Base-by-base conservation (phyloP, 73 alveolate species). In the Effrenium voratum region DNA sequence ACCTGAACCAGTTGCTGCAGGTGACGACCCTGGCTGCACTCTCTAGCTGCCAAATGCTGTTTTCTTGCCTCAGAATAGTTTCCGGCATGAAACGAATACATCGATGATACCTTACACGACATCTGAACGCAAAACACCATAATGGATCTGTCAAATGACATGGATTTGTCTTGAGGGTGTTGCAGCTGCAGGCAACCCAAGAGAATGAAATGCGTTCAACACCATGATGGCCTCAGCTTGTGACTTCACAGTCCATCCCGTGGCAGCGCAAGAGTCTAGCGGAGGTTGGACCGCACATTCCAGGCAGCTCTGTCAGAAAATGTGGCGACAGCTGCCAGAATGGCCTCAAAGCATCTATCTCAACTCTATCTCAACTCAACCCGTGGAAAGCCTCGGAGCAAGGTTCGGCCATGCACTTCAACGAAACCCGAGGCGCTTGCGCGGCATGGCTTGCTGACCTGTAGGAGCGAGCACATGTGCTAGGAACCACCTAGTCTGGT, bases 261-360 rank as follows among this genome's bases (percentile, higher is more conserved):
- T 30, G 68, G 26, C 55, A 79, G 12, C 43, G 77, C 77, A 36
- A 36, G n/a, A 24, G 36, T 16, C 12, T 26, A 36, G 55, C 97
- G 44, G 97, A 68, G 76, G 97, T 90, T 24, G 97, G 97, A 34
- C 97, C 97, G 19, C 97, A 90, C 87, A 63, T 55, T 44, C 97
- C 97, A 44, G 97, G 97, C 73, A 90, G 87, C 88, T 90, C 97
- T 36, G 97, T 90, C 41, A 68, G 43, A 46, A 90, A 90, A 80
- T 90, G 87, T 32, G 97, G 97, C 76, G 87, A 68, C 86, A 90
- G 22, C 57, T 90, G 97, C 97, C 97, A 90, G 63, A 45, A 90
- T 30, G 97, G 97, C 95, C 95, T 88, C 32, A 5, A 52, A 52
- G n/a, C n/a, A n/a, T n/a, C n/a, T n/a, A n/a, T n/a, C n/a, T n/a